Base-by-base conservation (phyloP, 345 rosid genomes). In the Zanthoxylum bungeanum region DNA sequence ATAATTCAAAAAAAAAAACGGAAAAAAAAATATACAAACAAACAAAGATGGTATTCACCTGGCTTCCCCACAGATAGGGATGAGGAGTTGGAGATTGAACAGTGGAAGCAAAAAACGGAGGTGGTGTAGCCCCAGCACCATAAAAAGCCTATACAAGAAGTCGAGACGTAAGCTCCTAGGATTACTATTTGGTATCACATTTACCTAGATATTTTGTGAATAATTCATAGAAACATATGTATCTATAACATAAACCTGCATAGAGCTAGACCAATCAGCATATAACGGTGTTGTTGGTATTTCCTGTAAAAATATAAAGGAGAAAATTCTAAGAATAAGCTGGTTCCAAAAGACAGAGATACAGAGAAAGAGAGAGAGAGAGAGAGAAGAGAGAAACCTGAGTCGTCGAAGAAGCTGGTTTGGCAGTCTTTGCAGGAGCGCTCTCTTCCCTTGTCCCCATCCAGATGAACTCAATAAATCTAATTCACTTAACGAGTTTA, bases 61-160 rank as follows among this genome's bases (percentile, higher is more conserved):
- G 98, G 81, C 90, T 68, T 66, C 96, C 88, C 98, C 98, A 92
- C 61, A 92, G 50, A 78, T 96, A 96, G 12, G 98, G 96, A 47
- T 88, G 97, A 56, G 94, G 93, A 79, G 92, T 67, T 28, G 98
- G 93, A 72, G 98, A 86, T 66, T 94, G 87, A 75, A 92, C 98
- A 3, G 88, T 85, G 46, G 99, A 83, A 64, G 96, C 89, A 78
- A 86, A 96, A 83, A 85, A 89, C 12, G 93, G 93, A 79, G 90
- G 86, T 1, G 99, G 91, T 44, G 94, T 78, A 66, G 84, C 96
- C 72, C 97, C 99, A 31, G 91, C 86, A 33, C 94, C 92, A 84
- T 93, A 96, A 77, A 88, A 93, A 68, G 96, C 99, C 99, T 92
- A 77, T 67, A 73, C 49, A 78, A 73, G 80, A 39, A 76, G 61